Evolutionary conservation across 2,329 filamentous ascomycete genomes (phyloP).

Genomic region (Drechslera avenae): DNA sequence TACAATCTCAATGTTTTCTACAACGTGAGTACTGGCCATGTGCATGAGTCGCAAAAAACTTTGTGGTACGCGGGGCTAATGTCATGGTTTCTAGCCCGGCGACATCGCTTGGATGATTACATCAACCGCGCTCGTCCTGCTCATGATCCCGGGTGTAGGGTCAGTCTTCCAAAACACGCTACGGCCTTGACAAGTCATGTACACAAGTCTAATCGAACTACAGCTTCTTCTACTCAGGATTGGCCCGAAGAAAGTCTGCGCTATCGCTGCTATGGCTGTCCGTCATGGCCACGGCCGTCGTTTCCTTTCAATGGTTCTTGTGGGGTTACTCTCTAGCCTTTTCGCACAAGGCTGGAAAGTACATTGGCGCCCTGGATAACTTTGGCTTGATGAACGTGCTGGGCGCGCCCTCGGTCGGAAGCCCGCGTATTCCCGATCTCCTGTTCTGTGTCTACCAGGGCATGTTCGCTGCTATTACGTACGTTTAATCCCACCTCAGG

Average conservation of each 20-base stretch:
- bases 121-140: conserved; percentile 77
- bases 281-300: conserved; percentile 77
- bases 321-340: conserved; percentile 88
- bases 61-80: conserved; percentile 33
- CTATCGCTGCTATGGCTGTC: conserved; percentile 85
- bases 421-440: conserved; percentile 75
- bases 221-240: conserved; percentile 90
- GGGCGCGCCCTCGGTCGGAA: conserved; percentile 75
- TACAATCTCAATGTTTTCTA: conserved; percentile 86
- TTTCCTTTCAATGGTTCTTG: conserved; percentile 94
- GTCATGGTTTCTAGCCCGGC: conserved; percentile 62
- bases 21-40: conserved; percentile 59
- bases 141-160: conserved; percentile 92
- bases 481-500: conserved; percentile 48
- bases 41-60: background rate
- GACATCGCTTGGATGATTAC: conserved; percentile 83
- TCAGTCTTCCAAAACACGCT: conserved; percentile 38
- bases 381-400: conserved; percentile 80
- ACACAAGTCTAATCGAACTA: conserved; percentile 3
- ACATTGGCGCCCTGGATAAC: conserved; percentile 79
- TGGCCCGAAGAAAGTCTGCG: conserved; percentile 86
- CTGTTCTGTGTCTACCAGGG: conserved; percentile 85
- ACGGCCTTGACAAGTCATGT: background rate
- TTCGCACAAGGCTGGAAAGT: conserved; percentile 75
- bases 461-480: conserved; percentile 90